These are phyloP conservation scores for Leccinum fibrillosum DNA, from an alignment of 768 basidiomycete genomes.

Conservation along the genomic window DNA sequence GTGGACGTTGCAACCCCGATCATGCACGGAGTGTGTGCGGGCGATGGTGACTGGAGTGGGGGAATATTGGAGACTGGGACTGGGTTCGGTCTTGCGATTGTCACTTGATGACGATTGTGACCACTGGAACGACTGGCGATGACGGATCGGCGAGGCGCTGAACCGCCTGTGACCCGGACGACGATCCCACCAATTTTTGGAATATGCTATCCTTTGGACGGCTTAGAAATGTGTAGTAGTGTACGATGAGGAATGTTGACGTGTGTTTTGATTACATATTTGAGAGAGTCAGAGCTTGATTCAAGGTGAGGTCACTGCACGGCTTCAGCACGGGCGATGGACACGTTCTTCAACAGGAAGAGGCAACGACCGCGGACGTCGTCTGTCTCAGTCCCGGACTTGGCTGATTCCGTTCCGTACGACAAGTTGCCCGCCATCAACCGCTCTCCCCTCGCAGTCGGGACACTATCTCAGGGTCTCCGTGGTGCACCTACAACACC, in stretches of 20 bases:
- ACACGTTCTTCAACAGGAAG: conserved; percentile 64
- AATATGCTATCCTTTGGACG: conserved; percentile 26
- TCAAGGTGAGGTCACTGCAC: not conserved
- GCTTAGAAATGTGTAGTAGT: not conserved
- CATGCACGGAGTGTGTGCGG: conserved; percentile 22
- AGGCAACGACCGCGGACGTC: conserved; percentile 56
- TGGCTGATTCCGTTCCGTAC: conserved; percentile 71
- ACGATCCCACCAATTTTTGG: conserved; percentile 30
- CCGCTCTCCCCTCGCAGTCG: conserved; percentile 58
- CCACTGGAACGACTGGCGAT: conserved; percentile 20
- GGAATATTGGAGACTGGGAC: conserved; percentile 46
- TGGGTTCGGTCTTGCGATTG: conserved; percentile 16
- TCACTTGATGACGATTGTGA: conserved; percentile 10
- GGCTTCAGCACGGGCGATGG: conserved; percentile 43
- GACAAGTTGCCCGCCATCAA: conserved; percentile 56
- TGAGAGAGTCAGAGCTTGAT: not conserved
- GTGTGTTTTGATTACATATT: conserved; percentile 18
- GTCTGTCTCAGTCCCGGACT: conserved; percentile 57
- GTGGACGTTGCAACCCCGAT: conserved; percentile 28
- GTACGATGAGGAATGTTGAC: conserved; percentile 17
- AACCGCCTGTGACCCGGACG: conserved; percentile 27
- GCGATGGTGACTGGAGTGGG: conserved; percentile 33
- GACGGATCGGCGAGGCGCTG: conserved; percentile 27
- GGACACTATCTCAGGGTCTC: conserved; percentile 52
- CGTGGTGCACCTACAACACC: conserved; percentile 25